These are phyloP conservation scores for Passalora sequoiae DNA, from an alignment of 2,329 filamentous ascomycete genomes.

Conservation along the genomic window DNA sequence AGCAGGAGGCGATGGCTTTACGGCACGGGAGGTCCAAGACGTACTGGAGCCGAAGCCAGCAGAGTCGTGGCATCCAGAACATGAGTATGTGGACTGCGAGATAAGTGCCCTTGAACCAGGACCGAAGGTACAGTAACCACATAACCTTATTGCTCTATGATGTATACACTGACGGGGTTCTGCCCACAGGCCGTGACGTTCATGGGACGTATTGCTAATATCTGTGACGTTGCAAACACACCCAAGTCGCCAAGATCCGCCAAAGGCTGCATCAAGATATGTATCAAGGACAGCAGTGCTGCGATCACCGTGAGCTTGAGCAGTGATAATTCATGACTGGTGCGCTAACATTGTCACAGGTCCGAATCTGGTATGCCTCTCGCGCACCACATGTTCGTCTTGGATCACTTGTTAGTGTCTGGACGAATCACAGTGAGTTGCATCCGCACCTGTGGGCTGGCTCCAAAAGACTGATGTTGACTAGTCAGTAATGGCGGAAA, in stretches of 20 bases:
- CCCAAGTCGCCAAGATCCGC: conserved; percentile 43
- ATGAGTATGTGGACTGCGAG: conserved; percentile 42
- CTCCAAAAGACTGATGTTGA: neutral
- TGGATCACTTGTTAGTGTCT: conserved; percentile 53
- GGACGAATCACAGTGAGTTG: conserved; percentile 47
- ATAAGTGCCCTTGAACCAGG: conserved; percentile 49
- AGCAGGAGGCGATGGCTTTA: conserved; percentile 50
- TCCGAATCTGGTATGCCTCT: conserved; percentile 49
- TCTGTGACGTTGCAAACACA: conserved; percentile 42
- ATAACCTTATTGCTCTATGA: conserved; percentile 50
- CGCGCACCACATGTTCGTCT: conserved; percentile 43
- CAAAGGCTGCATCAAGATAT: conserved; percentile 49
- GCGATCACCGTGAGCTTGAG: conserved; percentile 45
- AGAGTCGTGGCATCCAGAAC: conserved; percentile 45
- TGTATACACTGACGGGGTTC: conserved; percentile 27
- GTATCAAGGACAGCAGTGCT: conserved; percentile 53
- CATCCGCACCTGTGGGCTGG: neutral
- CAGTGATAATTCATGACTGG: neutral
- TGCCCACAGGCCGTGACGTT: conserved; percentile 42
- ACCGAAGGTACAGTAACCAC: conserved; percentile 32
- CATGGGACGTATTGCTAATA: conserved; percentile 53
- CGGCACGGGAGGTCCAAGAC: conserved; percentile 39
- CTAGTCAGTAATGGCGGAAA: conserved; percentile 45
- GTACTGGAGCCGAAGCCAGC: conserved; percentile 20
- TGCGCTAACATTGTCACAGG: conserved; percentile 30